These are phyloP conservation scores for Pythium guiyangense DNA, from an alignment of 352 stramenopile genomes.

Conservation along the genomic window DNA sequence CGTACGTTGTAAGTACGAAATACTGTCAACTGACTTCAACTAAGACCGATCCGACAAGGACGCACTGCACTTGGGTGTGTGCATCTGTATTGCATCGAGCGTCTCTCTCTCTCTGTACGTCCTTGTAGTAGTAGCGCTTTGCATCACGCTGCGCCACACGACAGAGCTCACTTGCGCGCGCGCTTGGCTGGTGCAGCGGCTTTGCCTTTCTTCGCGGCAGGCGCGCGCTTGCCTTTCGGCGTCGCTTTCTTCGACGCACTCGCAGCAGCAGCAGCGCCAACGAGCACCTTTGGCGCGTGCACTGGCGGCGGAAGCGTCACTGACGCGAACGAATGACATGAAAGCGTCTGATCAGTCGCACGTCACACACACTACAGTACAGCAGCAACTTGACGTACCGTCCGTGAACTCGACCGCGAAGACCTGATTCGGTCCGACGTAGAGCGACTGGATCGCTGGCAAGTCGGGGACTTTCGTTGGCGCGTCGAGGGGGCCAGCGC, in stretches of 20 bases:
- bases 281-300: constrained; percentile 5
- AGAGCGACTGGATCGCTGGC: constrained; percentile 57
- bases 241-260: constrained; percentile 16
- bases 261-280: constrained; percentile 14
- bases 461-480: constrained; percentile 54
- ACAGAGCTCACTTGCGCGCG: constrained; percentile 6
- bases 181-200: constrained; percentile 5
- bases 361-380: too few species aligned
- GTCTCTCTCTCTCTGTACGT: too few species aligned
- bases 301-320: constrained; percentile 47
- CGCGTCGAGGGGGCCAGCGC: constrained; percentile 24
- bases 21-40: too few species aligned
- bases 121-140: too few species aligned
- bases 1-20: too few species aligned
- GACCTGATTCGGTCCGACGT: constrained; percentile 63
- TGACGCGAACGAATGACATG: too few species aligned
- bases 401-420: constrained; percentile 77
- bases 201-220: constrained; percentile 5
- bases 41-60: too few species aligned
- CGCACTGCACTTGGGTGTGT: too few species aligned
- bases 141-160: too few species aligned
- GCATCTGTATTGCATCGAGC: too few species aligned
- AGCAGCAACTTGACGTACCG: too few species aligned
- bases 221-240: constrained; percentile 1
- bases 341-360: too few species aligned